Evolutionary conservation across 106 monocot species (phyloP).

Genomic region (Phalaenopsis aphrodite): DNA sequence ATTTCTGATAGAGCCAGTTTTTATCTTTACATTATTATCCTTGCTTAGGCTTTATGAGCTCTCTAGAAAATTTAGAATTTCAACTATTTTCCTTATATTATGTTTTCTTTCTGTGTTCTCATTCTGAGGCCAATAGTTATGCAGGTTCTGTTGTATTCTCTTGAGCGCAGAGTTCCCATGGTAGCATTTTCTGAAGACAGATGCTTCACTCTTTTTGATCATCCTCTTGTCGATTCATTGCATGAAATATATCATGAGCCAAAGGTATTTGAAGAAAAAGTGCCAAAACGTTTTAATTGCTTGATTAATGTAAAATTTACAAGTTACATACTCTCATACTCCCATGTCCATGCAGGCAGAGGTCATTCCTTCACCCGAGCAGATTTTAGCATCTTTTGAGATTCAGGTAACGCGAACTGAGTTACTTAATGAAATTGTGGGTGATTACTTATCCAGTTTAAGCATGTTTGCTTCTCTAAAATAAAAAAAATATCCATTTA

Average conservation of each 20-base stretch:
- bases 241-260: slow-evolving; percentile 84
- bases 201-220: slow-evolving; percentile 72
- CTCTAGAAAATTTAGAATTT: neutral
- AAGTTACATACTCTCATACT: neutral
- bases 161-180: slow-evolving; percentile 69
- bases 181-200: slow-evolving; percentile 83
- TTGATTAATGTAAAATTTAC: neutral
- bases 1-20: neutral
- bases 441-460: neutral
- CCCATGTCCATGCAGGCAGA: slow-evolving; percentile 45
- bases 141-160: slow-evolving; percentile 86
- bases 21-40: neutral
- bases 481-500: neutral
- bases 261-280: slow-evolving; percentile 39
- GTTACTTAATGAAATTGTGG: neutral
- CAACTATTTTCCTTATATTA: neutral
- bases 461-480: neutral
- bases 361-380: slow-evolving; percentile 66
- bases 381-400: slow-evolving; percentile 56
- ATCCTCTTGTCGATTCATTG: slow-evolving; percentile 70
- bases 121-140: neutral
- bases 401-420: slow-evolving; percentile 50
- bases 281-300: neutral
- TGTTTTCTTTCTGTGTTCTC: neutral
- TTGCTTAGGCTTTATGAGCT: neutral